phyloP scores from a whole-genome alignment of 164 flowering plant species.

The Aristolochia fimbriata region DNA sequence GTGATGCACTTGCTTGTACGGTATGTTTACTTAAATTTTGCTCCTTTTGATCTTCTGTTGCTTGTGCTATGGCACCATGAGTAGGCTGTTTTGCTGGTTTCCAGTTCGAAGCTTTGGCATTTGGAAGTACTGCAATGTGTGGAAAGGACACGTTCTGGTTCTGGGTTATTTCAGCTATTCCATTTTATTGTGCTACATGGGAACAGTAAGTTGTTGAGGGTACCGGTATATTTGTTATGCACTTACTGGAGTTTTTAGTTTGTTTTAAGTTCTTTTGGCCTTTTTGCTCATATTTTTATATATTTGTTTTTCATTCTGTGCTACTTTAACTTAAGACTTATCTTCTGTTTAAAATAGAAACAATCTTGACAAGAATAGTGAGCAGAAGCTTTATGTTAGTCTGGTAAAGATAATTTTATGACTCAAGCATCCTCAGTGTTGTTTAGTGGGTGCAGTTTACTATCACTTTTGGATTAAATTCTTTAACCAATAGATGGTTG shows the following conservation, averaged over 20 bases:
- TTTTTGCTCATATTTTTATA: not conserved
- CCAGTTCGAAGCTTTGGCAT: slow-evolving; percentile 88
- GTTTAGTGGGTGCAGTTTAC: too few species aligned
- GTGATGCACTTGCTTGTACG: slow-evolving; percentile 97
- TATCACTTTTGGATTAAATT: too few species aligned
- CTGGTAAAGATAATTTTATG: too few species aligned
- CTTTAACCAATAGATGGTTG: too few species aligned
- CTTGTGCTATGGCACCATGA: not conserved
- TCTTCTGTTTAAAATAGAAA: too few species aligned
- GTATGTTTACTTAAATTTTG: slow-evolving; percentile 27
- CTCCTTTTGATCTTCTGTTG: not conserved
- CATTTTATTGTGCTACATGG: slow-evolving; percentile 96
- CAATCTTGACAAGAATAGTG: too few species aligned
- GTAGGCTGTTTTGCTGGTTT: slow-evolving; percentile 5
- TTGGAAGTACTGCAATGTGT: slow-evolving; percentile 95
- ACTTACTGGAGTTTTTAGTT: not conserved
- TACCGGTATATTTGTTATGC: not conserved
- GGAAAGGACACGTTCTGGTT: slow-evolving; percentile 81
- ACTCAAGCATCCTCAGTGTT: too few species aligned
- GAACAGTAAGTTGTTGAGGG: slow-evolving; percentile 66
- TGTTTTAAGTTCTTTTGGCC: not conserved
- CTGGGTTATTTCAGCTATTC: slow-evolving; percentile 82
- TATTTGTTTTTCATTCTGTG: too few species aligned
- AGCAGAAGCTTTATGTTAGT: too few species aligned
- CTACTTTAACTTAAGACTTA: too few species aligned